Evolutionary conservation across 2,329 filamentous ascomycete genomes (phyloP).

Genomic region (Beauveria australis): DNA sequence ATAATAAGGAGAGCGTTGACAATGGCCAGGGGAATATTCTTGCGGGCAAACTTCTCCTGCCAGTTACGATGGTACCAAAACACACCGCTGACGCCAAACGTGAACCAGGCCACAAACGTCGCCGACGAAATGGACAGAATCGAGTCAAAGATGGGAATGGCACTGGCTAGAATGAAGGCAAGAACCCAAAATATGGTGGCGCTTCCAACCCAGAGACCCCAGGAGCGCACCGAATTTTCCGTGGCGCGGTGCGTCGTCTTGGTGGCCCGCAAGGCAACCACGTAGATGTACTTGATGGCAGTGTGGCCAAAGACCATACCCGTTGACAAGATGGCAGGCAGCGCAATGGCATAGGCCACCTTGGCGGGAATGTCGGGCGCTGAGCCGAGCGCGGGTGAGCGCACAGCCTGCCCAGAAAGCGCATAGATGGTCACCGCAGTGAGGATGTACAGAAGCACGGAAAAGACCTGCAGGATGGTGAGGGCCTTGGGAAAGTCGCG

Average conservation of each 20-base stretch:
- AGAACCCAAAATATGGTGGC: conserved; percentile 27
- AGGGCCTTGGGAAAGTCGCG: conserved; percentile 25
- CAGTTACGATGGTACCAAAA: conserved; percentile 31
- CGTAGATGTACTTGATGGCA: conserved; percentile 26
- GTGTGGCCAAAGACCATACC: conserved; percentile 25
- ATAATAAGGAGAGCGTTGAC: conserved; percentile 24
- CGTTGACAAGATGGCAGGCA: conserved; percentile 24
- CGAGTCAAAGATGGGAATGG: conserved; percentile 30
- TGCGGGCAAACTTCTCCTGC: conserved; percentile 21
- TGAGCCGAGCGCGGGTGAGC: conserved; percentile 26
- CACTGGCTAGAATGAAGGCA: conserved; percentile 27
- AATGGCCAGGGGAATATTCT: conserved; percentile 21
- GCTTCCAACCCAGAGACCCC: conserved; percentile 26
- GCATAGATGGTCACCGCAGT: conserved; percentile 25
- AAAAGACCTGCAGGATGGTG: conserved; percentile 24
- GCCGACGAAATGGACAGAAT: conserved; percentile 29
- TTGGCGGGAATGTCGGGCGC: conserved; percentile 24
- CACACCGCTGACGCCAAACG: conserved; percentile 27
- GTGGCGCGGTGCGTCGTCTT: conserved; percentile 26
- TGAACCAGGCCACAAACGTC: conserved; percentile 29
- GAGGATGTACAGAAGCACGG: conserved; percentile 25
- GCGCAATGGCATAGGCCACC: conserved; percentile 23
- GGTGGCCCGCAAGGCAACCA: conserved; percentile 24
- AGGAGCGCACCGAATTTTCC: conserved; percentile 24
- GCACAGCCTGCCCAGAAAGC: conserved; percentile 23